A percentile compares a stretch with the other conserved stretches of the same genome.
Conservation (phyloP, 225 moss, liverwort and hornwort genomes). For the Sphagnum contortum region DNA sequence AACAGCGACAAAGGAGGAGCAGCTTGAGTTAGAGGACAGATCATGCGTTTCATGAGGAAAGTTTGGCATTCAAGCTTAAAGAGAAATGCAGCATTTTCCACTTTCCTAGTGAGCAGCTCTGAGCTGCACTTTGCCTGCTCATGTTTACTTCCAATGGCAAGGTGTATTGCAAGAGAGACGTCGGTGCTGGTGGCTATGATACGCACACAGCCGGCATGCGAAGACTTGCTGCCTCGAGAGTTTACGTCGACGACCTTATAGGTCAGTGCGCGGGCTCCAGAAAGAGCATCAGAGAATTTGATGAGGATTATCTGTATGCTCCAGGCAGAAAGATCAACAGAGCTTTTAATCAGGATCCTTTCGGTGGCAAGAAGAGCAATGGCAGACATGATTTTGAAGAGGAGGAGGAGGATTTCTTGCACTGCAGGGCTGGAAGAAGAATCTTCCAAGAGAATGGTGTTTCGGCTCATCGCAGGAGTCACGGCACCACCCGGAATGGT, state of each 20-base stretch:
- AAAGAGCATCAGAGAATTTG: slow-evolving; percentile 5
- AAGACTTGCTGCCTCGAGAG: slow-evolving; percentile 12
- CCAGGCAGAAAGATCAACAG: slow-evolving; percentile 8
- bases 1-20: too few relatives aligned
- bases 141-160: slow-evolving; percentile 50
- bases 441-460: slow-evolving; percentile 4
- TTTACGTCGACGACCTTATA: slow-evolving; percentile 13
- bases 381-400: too few relatives aligned
- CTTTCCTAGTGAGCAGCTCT: slow-evolving; percentile 20
- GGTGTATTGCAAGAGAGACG: slow-evolving; percentile 25
- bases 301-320: slow-evolving; percentile 15
- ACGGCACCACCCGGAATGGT: too few relatives aligned
- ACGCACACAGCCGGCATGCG: slow-evolving; percentile 25
- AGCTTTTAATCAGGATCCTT: slow-evolving; percentile 1
- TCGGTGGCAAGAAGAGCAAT: too few relatives aligned
- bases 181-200: slow-evolving; percentile 4
- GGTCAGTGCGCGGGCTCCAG: slow-evolving; percentile 9
- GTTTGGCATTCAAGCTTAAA: too few relatives aligned
- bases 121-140: slow-evolving; percentile 33
- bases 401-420: slow-evolving; percentile 7
- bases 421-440: slow-evolving; percentile 8
- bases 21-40: too few relatives aligned
- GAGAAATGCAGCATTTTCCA: slow-evolving; percentile 16
- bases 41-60: too few relatives aligned
- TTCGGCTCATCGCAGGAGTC: slow-evolving; percentile 21